Percentiles rank a stretch among this genome's conserved stretches.
Evolutionary conservation across 345 rosid genomes (phyloP).

Genomic region (Eucalyptus cloeziana): DNA sequence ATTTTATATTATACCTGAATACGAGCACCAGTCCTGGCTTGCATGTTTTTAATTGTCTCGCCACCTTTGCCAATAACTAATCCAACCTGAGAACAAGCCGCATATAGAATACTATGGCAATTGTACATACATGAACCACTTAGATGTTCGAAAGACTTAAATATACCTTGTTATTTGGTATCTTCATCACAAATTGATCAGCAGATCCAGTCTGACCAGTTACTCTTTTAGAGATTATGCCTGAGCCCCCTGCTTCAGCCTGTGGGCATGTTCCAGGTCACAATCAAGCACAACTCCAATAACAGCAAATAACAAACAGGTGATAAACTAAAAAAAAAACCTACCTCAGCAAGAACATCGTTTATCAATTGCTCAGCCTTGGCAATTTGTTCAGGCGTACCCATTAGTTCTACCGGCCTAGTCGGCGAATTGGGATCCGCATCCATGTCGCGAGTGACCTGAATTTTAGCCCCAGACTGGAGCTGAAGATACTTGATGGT

Average conservation of each 20-base stretch:
- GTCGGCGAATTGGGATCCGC: constrained; percentile 63
- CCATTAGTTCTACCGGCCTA: constrained; percentile 76
- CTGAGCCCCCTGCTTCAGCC: constrained; percentile 96
- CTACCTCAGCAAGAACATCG: constrained; percentile 86
- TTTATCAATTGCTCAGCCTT: constrained; percentile 86
- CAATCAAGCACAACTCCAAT: background rate
- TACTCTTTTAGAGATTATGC: constrained; percentile 59
- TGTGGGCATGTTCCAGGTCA: constrained; percentile 4
- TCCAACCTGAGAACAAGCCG: constrained; percentile 65
- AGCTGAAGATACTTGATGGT: constrained; percentile 89
- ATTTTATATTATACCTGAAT: constrained; percentile 55
- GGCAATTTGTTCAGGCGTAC: constrained; percentile 74
- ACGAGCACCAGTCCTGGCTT: constrained; percentile 89
- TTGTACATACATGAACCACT: background rate
- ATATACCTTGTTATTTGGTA: constrained; percentile 85
- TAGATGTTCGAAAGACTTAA: background rate
- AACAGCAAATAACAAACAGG: background rate
- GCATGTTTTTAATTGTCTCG: constrained; percentile 95
- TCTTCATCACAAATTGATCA: constrained; percentile 62
- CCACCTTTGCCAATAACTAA: constrained; percentile 99
- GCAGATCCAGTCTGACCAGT: constrained; percentile 75
- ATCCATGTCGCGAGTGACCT: constrained; percentile 91
- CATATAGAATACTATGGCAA: constrained; percentile 4
- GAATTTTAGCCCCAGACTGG: constrained; percentile 98
- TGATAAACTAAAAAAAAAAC: background rate